Percentiles rank a stretch among this genome's conserved stretches.
phyloP scores from a whole-genome alignment of 139 green algal genomes.

The Chlamydomonas incerta region DNA sequence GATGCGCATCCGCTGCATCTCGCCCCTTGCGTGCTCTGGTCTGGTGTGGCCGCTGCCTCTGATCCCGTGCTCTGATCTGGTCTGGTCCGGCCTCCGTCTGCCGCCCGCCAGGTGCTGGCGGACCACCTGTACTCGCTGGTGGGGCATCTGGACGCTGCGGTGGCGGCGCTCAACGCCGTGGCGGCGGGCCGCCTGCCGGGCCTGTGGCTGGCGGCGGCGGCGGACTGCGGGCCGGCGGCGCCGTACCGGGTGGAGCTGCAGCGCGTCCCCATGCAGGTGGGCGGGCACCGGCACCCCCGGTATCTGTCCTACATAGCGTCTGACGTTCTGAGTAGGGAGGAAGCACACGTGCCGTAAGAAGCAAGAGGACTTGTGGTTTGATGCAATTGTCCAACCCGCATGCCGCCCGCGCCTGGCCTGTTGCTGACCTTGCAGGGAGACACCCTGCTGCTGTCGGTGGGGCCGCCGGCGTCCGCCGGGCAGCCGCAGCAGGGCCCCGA shows the following conservation, averaged over 20 bases:
- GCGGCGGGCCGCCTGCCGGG: background rate
- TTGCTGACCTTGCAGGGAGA: no score
- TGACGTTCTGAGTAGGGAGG: no score
- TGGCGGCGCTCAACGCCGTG: slow-evolving; percentile 16
- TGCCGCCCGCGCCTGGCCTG: no score
- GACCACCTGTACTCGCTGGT: slow-evolving; percentile 9
- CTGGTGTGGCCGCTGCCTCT: no score
- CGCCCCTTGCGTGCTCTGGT: no score
- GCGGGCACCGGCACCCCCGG: no score
- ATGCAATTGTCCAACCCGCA: no score
- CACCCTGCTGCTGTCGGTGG: slow-evolving; percentile 9
- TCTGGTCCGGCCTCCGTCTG: no score
- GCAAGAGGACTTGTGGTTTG: no score
- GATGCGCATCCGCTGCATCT: slow-evolving; percentile 28
- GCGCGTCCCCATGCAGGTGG: slow-evolving; percentile 12
- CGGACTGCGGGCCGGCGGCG: slow-evolving; percentile 1
- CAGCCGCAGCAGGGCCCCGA: background rate
- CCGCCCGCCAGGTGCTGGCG: background rate
- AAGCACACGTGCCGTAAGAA: no score
- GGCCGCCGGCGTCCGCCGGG: background rate
- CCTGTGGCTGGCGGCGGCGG: slow-evolving; percentile 4
- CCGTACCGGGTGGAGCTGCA: background rate
- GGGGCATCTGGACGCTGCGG: background rate
- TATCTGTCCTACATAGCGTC: no score
- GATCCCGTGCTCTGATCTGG: no score